Conservation (phyloP, 306 rosid species). For the Pterocarpus santalinus region DNA sequence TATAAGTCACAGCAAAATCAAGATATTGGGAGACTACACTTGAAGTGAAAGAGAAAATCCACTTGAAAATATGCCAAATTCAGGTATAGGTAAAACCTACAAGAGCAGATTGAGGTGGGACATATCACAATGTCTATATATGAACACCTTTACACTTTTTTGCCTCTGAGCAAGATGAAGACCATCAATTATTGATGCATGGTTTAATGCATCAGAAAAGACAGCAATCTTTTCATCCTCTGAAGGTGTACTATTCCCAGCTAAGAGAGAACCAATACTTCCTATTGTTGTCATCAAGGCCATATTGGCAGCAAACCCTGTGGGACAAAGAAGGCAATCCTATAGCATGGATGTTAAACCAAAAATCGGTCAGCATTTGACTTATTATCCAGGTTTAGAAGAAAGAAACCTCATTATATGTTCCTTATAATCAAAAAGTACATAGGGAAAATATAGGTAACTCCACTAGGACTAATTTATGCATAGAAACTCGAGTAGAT, state of each 20-base stretch:
- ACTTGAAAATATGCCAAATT: constrained; percentile 6
- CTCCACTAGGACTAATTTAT: constrained; percentile 23
- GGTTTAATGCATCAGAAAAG: constrained; percentile 89
- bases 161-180: constrained; percentile 88
- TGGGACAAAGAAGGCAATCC: constrained; percentile 99
- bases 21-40: constrained; percentile 2
- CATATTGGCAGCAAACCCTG: constrained; percentile 99
- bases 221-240: constrained; percentile 78
- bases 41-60: constrained; percentile 39
- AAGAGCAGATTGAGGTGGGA: constrained; percentile 77
- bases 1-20: constrained; percentile 39
- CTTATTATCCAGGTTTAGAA: constrained; percentile 37
- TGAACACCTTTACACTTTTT: constrained; percentile 69
- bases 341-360: constrained; percentile 67
- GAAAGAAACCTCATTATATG: constrained; percentile 16
- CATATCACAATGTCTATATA: constrained; percentile 94
- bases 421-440: constrained; percentile 13
- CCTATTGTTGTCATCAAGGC: constrained; percentile 91
- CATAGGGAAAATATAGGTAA: constrained; percentile 10
- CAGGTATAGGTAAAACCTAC: constrained; percentile 71
- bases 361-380: constrained; percentile 57
- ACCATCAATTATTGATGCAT: constrained; percentile 96
- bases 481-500: constrained; percentile 3
- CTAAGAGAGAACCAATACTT: constrained; percentile 78
- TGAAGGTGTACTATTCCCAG: constrained; percentile 60